phyloP scores from a whole-genome alignment of 2,329 filamentous ascomycete genomes.

The Penicillium sp. region DNA sequence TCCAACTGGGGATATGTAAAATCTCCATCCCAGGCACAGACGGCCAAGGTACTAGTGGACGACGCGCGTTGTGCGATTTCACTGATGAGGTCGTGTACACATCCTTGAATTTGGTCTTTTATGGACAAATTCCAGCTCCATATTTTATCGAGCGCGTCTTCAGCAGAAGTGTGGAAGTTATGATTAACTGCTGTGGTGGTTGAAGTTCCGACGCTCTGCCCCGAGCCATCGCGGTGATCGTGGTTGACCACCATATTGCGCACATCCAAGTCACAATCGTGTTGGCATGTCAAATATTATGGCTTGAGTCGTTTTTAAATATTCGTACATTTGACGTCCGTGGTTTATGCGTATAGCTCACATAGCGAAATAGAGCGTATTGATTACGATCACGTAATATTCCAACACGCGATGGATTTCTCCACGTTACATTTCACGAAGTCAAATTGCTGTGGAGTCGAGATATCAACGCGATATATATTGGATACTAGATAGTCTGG shows the following conservation, averaged over 20 bases:
- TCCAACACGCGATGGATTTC: not conserved
- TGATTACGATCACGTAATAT: not conserved
- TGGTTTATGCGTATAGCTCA: too few relatives aligned
- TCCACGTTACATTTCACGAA: not conserved
- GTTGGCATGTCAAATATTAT: not conserved
- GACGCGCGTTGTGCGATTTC: not conserved
- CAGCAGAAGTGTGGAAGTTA: not conserved
- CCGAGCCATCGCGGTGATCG: not conserved
- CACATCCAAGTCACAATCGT: not conserved
- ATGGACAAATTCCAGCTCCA: conserved; percentile 5
- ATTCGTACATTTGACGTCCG: too few relatives aligned
- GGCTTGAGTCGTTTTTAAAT: not conserved
- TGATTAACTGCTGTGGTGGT: not conserved
- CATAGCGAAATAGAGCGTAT: not conserved
- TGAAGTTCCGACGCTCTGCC: not conserved
- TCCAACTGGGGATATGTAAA: conserved; percentile 30
- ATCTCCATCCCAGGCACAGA: conserved; percentile 30
- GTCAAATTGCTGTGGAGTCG: too few relatives aligned
- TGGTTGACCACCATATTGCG: conserved; percentile 1
- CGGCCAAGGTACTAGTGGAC: conserved; percentile 16
- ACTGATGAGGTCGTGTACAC: conserved; percentile 9
- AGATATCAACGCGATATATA: too few relatives aligned
- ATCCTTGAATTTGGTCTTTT: not conserved
- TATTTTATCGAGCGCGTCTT: conserved; percentile 4
- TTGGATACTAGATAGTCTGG: too few relatives aligned